Evolutionary conservation across 139 green algal species (phyloP).

Genomic region (Limnomonas spitsbergensis): DNA sequence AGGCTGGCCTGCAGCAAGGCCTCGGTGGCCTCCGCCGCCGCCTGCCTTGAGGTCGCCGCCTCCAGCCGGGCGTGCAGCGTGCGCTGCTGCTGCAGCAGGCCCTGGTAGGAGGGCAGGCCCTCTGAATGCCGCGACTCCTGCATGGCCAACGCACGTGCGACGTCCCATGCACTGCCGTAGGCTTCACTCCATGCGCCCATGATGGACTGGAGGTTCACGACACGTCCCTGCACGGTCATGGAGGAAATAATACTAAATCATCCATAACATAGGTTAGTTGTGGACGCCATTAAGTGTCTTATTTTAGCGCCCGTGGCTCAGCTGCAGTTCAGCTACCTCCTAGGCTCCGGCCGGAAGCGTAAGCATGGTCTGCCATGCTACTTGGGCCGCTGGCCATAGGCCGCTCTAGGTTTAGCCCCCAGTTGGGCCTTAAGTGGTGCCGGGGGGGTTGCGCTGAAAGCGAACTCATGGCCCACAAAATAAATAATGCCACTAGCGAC

Average conservation of each 20-base stretch:
- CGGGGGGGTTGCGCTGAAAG: too few relatives aligned
- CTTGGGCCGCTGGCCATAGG: too few relatives aligned
- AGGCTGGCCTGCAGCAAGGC: neutral
- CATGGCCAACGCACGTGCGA: neutral
- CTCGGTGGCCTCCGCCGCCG: neutral
- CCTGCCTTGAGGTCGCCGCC: neutral
- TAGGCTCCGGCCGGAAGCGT: too few relatives aligned
- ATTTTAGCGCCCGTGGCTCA: neutral
- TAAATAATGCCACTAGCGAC: too few relatives aligned
- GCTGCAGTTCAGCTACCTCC: neutral
- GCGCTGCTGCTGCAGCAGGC: neutral
- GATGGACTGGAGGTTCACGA: neutral
- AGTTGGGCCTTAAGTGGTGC: too few relatives aligned
- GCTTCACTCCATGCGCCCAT: neutral
- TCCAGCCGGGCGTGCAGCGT: neutral
- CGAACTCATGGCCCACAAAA: too few relatives aligned
- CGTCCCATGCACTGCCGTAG: neutral
- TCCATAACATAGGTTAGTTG: neutral
- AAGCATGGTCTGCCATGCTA: too few relatives aligned
- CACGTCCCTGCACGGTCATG: neutral
- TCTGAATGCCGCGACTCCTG: neutral
- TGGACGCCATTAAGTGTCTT: neutral
- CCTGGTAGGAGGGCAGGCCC: neutral
- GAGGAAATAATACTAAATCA: neutral
- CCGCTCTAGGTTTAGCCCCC: too few relatives aligned